Percentiles rank a stretch among this genome's conserved stretches.
Evolutionary conservation across 1,284 basidiomycete genomes (phyloP).

Genomic region (Rhodotorula sp.): DNA sequence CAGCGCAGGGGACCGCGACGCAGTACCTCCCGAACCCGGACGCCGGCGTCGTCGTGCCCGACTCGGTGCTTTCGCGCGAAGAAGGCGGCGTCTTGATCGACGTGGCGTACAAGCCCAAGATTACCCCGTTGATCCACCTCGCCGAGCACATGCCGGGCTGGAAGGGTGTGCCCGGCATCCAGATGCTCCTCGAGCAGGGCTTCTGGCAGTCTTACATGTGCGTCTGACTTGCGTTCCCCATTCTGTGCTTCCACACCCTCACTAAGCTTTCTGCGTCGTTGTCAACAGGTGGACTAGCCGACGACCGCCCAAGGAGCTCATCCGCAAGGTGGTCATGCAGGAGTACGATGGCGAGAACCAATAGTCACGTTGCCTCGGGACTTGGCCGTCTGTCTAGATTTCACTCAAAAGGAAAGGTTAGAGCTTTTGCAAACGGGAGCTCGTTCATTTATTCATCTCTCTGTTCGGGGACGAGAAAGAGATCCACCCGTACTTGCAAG

Average conservation of each 20-base stretch:
- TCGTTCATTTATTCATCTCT: too few species aligned
- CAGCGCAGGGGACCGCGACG: conserved; percentile 63
- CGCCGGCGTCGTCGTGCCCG: conserved; percentile 60
- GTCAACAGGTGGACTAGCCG: conserved; percentile 44
- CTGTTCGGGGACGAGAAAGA: too few species aligned
- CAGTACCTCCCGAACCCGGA: conserved; percentile 47
- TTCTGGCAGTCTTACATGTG: conserved; percentile 62
- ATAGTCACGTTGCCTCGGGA: background rate
- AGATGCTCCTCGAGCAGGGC: conserved; percentile 81
- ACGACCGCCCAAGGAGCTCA: conserved; percentile 51
- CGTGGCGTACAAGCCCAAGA: conserved; percentile 76
- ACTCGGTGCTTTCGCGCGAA: conserved; percentile 49
- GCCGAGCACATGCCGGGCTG: conserved; percentile 58
- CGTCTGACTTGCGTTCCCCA: background rate
- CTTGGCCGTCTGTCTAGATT: background rate
- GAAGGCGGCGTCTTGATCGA: conserved; percentile 72
- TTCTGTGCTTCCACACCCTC: rapidly evolving
- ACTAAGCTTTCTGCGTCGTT: background rate
- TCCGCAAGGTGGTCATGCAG: conserved; percentile 50
- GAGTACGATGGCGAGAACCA: conserved; percentile 36
- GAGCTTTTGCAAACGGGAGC: too few species aligned
- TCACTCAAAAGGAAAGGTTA: too few species aligned
- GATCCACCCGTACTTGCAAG: too few species aligned
- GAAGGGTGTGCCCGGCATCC: conserved; percentile 71
- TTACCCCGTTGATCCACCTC: conserved; percentile 51